Evolutionary conservation across 1,284 basidiomycete genomes (phyloP).

Genomic region (Boletus mariae): DNA sequence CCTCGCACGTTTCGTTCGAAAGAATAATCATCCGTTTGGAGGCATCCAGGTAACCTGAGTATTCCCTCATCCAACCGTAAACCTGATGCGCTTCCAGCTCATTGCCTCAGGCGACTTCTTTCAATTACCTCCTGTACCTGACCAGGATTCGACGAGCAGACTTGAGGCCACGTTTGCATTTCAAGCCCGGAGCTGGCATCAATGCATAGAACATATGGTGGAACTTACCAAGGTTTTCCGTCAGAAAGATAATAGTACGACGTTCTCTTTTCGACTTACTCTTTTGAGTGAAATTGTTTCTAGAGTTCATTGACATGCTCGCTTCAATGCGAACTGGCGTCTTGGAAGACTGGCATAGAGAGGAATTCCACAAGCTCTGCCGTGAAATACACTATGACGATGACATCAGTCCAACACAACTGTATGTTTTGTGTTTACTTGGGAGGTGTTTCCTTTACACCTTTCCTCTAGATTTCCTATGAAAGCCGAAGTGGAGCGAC

Average conservation of each 20-base stretch:
- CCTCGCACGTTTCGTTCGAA: conserved; percentile 50
- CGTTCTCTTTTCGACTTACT: background rate
- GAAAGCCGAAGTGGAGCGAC: conserved; percentile 26
- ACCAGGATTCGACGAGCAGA: conserved; percentile 30
- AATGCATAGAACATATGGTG: conserved; percentile 39
- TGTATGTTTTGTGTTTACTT: conserved; percentile 37
- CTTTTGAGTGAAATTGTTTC: background rate
- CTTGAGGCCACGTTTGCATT: conserved; percentile 56
- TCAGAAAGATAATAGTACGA: conserved; percentile 43
- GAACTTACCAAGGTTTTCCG: conserved; percentile 43
- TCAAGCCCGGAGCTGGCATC: conserved; percentile 61
- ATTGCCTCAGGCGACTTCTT: conserved; percentile 79
- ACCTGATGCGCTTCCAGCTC: conserved; percentile 41
- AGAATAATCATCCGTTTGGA: conserved; percentile 56
- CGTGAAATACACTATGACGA: conserved; percentile 46
- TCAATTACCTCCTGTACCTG: conserved; percentile 74
- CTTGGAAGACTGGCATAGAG: conserved; percentile 34
- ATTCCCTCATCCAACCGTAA: background rate
- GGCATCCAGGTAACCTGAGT: conserved; percentile 59
- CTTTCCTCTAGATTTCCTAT: conserved; percentile 21
- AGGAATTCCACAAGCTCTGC: conserved; percentile 45
- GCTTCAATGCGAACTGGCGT: conserved; percentile 67
- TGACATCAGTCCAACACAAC: conserved; percentile 59
- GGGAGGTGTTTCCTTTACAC: background rate
- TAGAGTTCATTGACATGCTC: conserved; percentile 68